Conservation (phyloP, 2,329 filamentous ascomycete species). For the Thelonectria discophora region DNA sequence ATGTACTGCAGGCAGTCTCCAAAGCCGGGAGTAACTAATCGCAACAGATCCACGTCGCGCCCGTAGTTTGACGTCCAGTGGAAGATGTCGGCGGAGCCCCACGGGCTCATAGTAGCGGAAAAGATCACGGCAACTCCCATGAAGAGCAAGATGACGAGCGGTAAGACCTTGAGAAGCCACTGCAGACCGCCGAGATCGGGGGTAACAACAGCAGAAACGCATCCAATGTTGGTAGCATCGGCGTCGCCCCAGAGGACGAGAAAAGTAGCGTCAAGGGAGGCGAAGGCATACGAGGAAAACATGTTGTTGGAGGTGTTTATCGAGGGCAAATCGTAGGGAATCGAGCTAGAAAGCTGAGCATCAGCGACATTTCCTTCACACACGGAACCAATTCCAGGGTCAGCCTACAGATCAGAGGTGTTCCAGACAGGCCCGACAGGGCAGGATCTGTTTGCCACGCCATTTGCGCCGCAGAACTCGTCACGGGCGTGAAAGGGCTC, state of each 20-base stretch:
- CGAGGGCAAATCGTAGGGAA: constrained; percentile 67
- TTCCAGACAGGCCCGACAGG: constrained; percentile 80
- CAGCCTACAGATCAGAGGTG: constrained; percentile 50
- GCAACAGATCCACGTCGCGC: constrained; percentile 87
- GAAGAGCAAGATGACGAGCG: constrained; percentile 78
- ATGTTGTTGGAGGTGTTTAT: constrained; percentile 80
- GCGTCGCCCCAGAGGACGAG: constrained; percentile 78
- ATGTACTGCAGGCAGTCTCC: constrained; percentile 97
- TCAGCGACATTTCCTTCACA: constrained; percentile 12
- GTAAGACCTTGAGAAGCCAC: constrained; percentile 78
- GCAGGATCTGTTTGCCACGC: constrained; percentile 70
- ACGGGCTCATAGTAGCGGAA: constrained; percentile 89
- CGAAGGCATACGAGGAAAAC: constrained; percentile 83
- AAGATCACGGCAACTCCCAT: constrained; percentile 85
- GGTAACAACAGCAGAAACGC: constrained; percentile 83
- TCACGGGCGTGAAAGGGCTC: constrained; percentile 66
- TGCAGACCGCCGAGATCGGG: constrained; percentile 79
- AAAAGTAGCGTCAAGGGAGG: constrained; percentile 79
- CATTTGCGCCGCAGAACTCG: constrained; percentile 71
- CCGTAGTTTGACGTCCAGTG: constrained; percentile 99
- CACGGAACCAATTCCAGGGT: neutral
- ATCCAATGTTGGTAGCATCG: constrained; percentile 72
- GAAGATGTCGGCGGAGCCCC: constrained; percentile 91
- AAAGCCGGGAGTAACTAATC: constrained; percentile 94
- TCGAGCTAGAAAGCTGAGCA: constrained; percentile 39